Conservation (phyloP, 208 protist genomes). For the Naegleria gruberi region DNA sequence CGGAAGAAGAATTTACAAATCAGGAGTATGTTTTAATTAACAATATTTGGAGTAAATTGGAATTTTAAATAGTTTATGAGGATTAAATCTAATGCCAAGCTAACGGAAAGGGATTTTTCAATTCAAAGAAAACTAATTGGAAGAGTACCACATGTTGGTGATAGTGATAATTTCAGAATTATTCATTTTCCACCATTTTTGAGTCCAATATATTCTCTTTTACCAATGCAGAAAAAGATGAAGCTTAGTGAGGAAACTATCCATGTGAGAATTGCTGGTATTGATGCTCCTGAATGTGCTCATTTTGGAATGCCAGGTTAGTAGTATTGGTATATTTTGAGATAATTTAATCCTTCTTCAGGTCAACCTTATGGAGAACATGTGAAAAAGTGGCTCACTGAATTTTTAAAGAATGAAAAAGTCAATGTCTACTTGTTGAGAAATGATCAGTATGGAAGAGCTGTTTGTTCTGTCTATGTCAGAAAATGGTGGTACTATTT, state of each 20-base stretch:
- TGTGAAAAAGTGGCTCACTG: neutral
- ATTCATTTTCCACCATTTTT: neutral
- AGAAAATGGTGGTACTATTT: slow-evolving; percentile 9
- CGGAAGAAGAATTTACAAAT: neutral
- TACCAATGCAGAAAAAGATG: neutral
- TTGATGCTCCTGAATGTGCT: slow-evolving; percentile 17
- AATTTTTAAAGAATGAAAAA: neutral
- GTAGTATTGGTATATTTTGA: neutral
- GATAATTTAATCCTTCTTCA: too few species aligned
- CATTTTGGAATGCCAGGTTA: neutral
- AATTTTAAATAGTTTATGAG: neutral
- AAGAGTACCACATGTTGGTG: neutral
- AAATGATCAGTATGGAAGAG: slow-evolving; percentile 9
- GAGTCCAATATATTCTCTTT: neutral
- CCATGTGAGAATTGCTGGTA: neutral
- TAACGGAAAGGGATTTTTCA: neutral
- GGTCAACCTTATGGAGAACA: neutral
- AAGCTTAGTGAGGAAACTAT: neutral
- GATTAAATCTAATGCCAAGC: neutral
- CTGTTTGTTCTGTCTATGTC: neutral
- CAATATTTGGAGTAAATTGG: too few species aligned
- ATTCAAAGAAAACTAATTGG: neutral
- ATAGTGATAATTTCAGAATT: slow-evolving; percentile 10
- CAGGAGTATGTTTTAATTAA: neutral
- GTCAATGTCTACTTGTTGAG: neutral